Evolutionary conservation across 2,329 filamentous ascomycete genomes (phyloP), one percentile per base, ranked within the genome.

Genomic region (Ramularia endophylla): DNA sequence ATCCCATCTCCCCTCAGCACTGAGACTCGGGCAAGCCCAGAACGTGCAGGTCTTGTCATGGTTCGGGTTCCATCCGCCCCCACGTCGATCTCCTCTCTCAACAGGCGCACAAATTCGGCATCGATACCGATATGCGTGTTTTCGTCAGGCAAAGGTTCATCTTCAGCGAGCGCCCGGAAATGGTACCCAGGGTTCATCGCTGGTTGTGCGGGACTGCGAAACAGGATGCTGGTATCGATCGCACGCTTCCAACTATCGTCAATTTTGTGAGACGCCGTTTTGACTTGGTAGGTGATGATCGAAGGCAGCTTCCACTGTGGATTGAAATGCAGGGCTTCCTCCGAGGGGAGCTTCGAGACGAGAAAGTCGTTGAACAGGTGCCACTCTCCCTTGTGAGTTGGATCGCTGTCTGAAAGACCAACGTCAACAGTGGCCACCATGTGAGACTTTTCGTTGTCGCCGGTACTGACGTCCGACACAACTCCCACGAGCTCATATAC

Each of bases 361-460:
- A 95, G 68, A 57, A 98, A 98, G 65, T 98, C 92, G 55, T 98
- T 98, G 69, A 98, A 95, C 1, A 98, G 67, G 65, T 97, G 87
- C 94, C 94, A 98, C 54, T 83, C 82, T 56, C 78, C 83, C 49
- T 80, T 74, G 3, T 69, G 70, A 1, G 78, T 73, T 0, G 75
- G 62, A 30, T 76, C 35, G n/a, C 22, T 18, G 25, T 50, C 71
- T 0, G 85, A 79, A 38, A 87, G 80, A 9, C 77, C 77, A 43
- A 85, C 82, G 61, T 98, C 94, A 52, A 95, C 80, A 63, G 94
- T 84, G 8, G 88, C 87, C 6, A 97, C 88, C 16, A 98, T 72
- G 65, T 98, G 92, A 0, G 88, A 80, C 58, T 90, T 92, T 58
- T 94, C 85, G 27, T 86, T 81, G 53, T 89, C 82, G 4, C 81